Conservation (phyloP, 148 eudicot species). For the Suaeda aralocaspica region DNA sequence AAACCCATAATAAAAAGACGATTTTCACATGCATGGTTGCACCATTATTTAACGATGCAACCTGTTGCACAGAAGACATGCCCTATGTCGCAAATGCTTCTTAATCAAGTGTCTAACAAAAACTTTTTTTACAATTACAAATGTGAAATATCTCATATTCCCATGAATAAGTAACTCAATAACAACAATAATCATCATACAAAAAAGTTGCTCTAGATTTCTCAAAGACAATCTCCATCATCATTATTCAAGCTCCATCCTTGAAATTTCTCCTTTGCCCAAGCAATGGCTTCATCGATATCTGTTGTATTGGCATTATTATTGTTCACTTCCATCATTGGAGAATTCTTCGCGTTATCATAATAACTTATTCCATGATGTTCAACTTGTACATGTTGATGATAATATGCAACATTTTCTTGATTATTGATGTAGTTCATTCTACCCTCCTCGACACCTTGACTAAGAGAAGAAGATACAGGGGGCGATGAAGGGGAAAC, state of each 20-base stretch:
- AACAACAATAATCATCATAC: too few relatives aligned
- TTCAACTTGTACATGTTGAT: slow-evolving; percentile 13
- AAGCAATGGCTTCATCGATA: slow-evolving; percentile 71
- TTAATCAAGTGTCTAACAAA: not conserved
- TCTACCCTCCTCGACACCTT: slow-evolving; percentile 22
- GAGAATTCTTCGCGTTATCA: slow-evolving; percentile 36
- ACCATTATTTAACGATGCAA: too few relatives aligned
- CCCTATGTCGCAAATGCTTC: not conserved
- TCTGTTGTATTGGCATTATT: slow-evolving; percentile 36
- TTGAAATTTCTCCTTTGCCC: slow-evolving; percentile 69
- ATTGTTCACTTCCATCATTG: slow-evolving; percentile 23
- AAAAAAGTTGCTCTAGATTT: slow-evolving; percentile 8
- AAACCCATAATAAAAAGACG: too few relatives aligned
- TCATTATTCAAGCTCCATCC: slow-evolving; percentile 19
- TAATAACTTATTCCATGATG: slow-evolving; percentile 45
- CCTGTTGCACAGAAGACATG: too few relatives aligned
- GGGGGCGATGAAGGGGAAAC: slow-evolving; percentile 51
- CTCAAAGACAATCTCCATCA: not conserved
- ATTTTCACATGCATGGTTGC: too few relatives aligned
- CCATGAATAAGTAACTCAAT: too few relatives aligned
- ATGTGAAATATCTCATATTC: too few relatives aligned
- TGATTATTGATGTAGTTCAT: not conserved
- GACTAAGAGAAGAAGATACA: slow-evolving; percentile 38
- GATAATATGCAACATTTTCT: slow-evolving; percentile 1
- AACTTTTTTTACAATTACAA: not conserved